Base-by-base conservation (phyloP, 2,329 filamentous ascomycete species). In the Trichoderma endophyticum region DNA sequence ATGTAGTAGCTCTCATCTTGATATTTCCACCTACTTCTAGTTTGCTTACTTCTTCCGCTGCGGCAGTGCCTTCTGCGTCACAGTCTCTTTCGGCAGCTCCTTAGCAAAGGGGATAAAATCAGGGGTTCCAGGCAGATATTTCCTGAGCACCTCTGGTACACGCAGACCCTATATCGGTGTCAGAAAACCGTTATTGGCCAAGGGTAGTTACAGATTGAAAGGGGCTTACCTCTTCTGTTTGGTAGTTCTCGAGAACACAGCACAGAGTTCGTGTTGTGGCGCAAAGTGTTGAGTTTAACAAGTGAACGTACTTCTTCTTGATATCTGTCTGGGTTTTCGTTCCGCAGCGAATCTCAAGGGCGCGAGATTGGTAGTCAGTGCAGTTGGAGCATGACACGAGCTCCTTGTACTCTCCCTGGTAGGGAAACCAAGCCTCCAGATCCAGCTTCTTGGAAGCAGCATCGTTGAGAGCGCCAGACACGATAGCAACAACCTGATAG, bases 351-450 rank as follows among this genome's bases (percentile, higher is more conserved):
- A 99, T 97, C 82, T 98, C 95, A 14, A 99, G 88, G 76, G 94
- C 95, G 71, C 96, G 89, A 28, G 94, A 94, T 86, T 99, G 96
- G 86, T 98, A 98, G 81, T 98, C 95, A 59, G 94, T 97, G 86
- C 96, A 99, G 85, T 99, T 99, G 73, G 94, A 97, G 88, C 95
- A 97, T 24, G 93, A 97, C 65, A 98, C 96, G 32, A 99, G 89
- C 84, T 98, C 96, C 85, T 98, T 98, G 88, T 98, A 99, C 83
- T 98, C 96, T 77, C 92, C 92, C 82, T 98, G 95, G 86, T 93
- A 97, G 18, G 94, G 94, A 82, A 97, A 97, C 93, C 94, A 97
- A 3, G 96, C 95, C 82, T 99, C 96, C 26, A 99, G 87, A 79
- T 99, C 96, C 81, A 92, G 95, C 84, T 99, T 99, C 88, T 97